Base-by-base conservation (phyloP, 805 yeast genomes). In the Starmerella potacharoeniae region DNA sequence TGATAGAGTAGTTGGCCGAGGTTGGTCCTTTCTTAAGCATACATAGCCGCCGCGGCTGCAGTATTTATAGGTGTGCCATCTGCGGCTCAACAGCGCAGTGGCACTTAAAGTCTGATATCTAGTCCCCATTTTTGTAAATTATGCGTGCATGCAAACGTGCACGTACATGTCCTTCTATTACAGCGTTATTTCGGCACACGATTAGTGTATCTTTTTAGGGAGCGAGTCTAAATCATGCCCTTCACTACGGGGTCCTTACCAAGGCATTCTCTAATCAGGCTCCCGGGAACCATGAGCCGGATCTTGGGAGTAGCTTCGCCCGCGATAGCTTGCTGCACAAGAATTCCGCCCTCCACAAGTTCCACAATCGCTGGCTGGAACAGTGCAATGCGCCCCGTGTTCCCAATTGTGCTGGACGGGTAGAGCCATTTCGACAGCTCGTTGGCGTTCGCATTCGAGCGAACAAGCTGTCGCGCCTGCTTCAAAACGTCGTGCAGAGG, bases 401-500 rank as follows among this genome's bases (percentile, higher is more conserved):
- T 30, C 5, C 51, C 50, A 29, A 22, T 69, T 2, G 73, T 68
- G 6, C 71, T 40, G 16, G 57, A 51, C 2, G 57, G 55, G 34
- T 59, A 61, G 1, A 69, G 59, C 33, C 60, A 48, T 11, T 44
- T 35, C 1, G 49, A 36, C 57, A 57, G 61, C 62, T 50, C 64
- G 58, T 36, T 68, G 52, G 59, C 62, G 63, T 48, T 67, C 64
- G 67, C 56, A 49, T 73, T 74, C 9, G 77, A 63, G 57, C 77
- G 71, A 14, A 77, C 71, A 5, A 82, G 67, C 44, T 77, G 77
- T 54, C 77, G 78, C 65, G 85, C 74, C 64, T 89, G 96, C 65
- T 87, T 95, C 30, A 86, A 74, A 1, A 90, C 74, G 59, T 86
- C 93, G 29, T 91, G 91, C 43, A 89, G 64, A 0, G 81, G 66